A percentile compares a stretch with the other conserved stretches of the same genome.
Conservation (phyloP, 331 rosid genomes). For the Malus hybrid region DNA sequence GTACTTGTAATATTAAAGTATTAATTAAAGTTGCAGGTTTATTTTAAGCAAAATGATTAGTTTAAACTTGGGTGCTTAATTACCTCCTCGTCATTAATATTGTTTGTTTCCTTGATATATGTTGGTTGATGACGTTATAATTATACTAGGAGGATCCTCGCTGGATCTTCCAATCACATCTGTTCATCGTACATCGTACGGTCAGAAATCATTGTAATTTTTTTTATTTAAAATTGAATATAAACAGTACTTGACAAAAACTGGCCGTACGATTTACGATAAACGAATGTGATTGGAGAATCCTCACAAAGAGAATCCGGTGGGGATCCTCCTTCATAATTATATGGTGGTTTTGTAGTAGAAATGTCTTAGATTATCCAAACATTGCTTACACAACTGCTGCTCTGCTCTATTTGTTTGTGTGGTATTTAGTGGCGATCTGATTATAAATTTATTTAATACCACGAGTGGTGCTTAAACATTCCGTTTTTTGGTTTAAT, state of each 20-base stretch:
- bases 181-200: no score
- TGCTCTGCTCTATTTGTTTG: neutral
- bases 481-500: neutral
- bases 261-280: no score
- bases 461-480: neutral
- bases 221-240: no score
- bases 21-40: slow-evolving; percentile 20
- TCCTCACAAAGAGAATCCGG: no score
- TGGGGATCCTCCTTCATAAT: neutral
- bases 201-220: no score
- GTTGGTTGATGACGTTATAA: slow-evolving; percentile 5
- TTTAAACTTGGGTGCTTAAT: slow-evolving; percentile 11
- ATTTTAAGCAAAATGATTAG: neutral
- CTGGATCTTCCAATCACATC: no score
- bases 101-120: neutral
- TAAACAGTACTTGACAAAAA: no score
- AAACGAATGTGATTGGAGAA: no score
- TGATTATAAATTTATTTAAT: neutral
- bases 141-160: no score
- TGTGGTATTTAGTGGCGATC: neutral
- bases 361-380: slow-evolving; percentile 26
- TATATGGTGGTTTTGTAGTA: neutral
- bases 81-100: slow-evolving; percentile 15
- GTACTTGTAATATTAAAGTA: slow-evolving; percentile 31
- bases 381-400: neutral